Evolutionary conservation across 768 basidiomycete species (phyloP), one percentile per base, ranked within the genome.

Genomic region (Termitomyces sp.): DNA sequence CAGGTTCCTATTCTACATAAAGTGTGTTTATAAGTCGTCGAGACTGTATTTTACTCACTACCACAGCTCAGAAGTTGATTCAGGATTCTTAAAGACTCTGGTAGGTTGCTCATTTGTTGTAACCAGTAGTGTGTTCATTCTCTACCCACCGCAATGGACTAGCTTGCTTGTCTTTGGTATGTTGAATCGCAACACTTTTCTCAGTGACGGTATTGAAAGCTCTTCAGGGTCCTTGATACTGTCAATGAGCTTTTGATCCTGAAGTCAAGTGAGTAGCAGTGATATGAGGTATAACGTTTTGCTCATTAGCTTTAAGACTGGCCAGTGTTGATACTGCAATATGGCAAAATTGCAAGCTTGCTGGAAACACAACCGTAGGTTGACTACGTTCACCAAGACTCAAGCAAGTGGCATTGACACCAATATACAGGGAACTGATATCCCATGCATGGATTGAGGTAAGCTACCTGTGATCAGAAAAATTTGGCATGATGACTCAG

Each of bases 1-100:
- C n/a, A 54, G 53, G 32, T 46, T 54, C 21, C 17, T 54, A 34
- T 54, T 21, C 5, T 54, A 54, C 37, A 45, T 54, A 14, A 54
- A 45, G 53, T 45, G 21, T 6, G 53, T 34, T 25, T 8, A 16
- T n/a, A 2, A 28, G 14, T 8, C 16, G 9, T 45, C 9, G 16
- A 25, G 14, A 25, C 1, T 19, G 23, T 30, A 14, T 35, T 45
- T 16, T 25, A 10, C 30, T 44, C 43, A 32, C 17, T 2, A 42
- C 32, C 6, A 35, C 44, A 54, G 53, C 7, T 54, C 42, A 3
- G 53, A 54, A 19, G 7, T 1, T n/a, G 53, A 54, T 27, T 14
- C 53, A 11, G 5, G 25, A 32, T 43, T 45, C 12, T 17, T 54
- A 10, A 54, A 46, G 27, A 19, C 9, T 54, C 7, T 54, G 25